Percentiles rank a stretch among this genome's conserved stretches.
Conservation (phyloP, 1,139 yeast genomes). For the Magnusiomyces sp. region DNA sequence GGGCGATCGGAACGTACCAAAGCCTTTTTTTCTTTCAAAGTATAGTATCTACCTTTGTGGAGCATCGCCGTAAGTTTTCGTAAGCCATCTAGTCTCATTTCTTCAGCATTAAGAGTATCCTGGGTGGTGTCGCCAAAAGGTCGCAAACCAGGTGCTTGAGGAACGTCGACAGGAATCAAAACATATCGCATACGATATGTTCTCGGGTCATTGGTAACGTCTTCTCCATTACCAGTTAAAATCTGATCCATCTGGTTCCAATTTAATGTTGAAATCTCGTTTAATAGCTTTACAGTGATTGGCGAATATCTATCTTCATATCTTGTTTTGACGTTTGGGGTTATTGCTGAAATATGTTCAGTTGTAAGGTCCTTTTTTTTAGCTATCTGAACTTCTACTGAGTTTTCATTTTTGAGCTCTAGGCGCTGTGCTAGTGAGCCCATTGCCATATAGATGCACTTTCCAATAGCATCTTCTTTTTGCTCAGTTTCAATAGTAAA, state of each 20-base stretch:
- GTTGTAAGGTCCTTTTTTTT: slow-evolving; percentile 27
- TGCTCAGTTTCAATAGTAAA: slow-evolving; percentile 33
- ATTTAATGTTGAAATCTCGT: slow-evolving; percentile 52
- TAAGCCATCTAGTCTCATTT: slow-evolving; percentile 78
- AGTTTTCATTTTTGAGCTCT: slow-evolving; percentile 51
- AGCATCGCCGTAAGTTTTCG: slow-evolving; percentile 60
- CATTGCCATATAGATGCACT: slow-evolving; percentile 62
- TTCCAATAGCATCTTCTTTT: slow-evolving; percentile 43
- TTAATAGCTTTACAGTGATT: slow-evolving; percentile 45
- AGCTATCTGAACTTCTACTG: slow-evolving; percentile 71
- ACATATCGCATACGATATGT: slow-evolving; percentile 74
- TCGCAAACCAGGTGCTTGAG: slow-evolving; percentile 30
- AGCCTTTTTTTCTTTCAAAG: slow-evolving; percentile 37
- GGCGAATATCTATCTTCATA: slow-evolving; percentile 62
- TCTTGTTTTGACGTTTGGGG: slow-evolving; percentile 51
- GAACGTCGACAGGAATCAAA: slow-evolving; percentile 60
- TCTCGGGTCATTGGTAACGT: slow-evolving; percentile 45
- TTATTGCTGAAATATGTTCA: not conserved
- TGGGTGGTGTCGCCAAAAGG: slow-evolving; percentile 10
- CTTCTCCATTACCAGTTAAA: slow-evolving; percentile 82
- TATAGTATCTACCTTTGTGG: slow-evolving; percentile 48
- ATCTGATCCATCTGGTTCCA: slow-evolving; percentile 92
- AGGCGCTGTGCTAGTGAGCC: slow-evolving; percentile 83
- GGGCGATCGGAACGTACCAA: slow-evolving; percentile 34
- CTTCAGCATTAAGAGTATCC: slow-evolving; percentile 70